Evolutionary conservation across 2,329 filamentous ascomycete species (phyloP), one percentile per base, ranked within the genome.

Genomic region (Thelonectria discophora): DNA sequence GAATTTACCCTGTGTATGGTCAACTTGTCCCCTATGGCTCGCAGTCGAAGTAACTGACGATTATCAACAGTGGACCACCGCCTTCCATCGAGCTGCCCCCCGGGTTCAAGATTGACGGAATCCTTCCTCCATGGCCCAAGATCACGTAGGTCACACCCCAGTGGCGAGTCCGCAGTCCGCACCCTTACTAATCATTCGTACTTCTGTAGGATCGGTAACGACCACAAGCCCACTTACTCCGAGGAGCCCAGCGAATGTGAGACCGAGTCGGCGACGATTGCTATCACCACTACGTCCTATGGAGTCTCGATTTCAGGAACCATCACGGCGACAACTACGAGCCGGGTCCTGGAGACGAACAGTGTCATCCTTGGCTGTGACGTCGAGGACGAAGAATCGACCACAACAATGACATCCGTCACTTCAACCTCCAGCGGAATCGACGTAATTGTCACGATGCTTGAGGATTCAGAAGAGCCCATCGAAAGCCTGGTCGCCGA

Each of bases 91-190:
- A 52, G 20, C 48, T 48, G 20, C 60, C 60, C 2, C 45, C 60
- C 15, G 51, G 60, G 5, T 40, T 63, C 20, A 55, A 20, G 11
- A 59, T 63, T 24, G 34, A 59, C 5, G 60, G 60, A 32, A 56
- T 27, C 20, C 60, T 63, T 21, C 60, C 60, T 5, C 60, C 60
- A 30, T 63, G 60, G 60, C 60, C 60, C 34, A 57, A 45, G 43
- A 24, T 60, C 53, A 63, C 61, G 61, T 63, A 54, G 55, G 60
- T 55, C 5, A 30, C 27, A 15, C 11, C 1, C 15, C 5, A 30
- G 17, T 7, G 5, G 32, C 20, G 13, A 40, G 24, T 24, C 5
- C 27, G 3, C 6, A 15, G n/a, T n/a, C n/a, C n/a, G n/a, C n/a
- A 37, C 5, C 2, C 3, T 5, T 32, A 17, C 37, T 58, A 4